These are phyloP conservation scores for Canavalia gladiata DNA, from an alignment of 306 rosid species.

Conservation along the genomic window DNA sequence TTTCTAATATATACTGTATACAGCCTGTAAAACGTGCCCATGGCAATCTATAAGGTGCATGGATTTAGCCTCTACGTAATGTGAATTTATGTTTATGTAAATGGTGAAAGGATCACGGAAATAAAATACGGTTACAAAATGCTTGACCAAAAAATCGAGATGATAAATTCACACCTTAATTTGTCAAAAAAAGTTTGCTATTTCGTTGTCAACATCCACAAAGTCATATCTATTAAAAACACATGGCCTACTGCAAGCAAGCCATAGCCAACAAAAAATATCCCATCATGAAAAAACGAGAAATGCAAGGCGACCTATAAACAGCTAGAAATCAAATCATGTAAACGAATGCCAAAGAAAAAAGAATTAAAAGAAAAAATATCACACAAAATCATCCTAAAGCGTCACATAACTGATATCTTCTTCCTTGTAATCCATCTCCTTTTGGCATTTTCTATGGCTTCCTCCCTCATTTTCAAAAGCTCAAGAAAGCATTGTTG, in stretches of 20 bases:
- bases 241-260: background rate
- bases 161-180: background rate
- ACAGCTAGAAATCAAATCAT: slow-evolving; percentile 43
- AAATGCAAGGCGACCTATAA: background rate
- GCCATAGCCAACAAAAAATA: background rate
- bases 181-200: background rate
- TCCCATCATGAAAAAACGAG: background rate
- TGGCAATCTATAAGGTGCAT: background rate
- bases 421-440: slow-evolving; percentile 74
- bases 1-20: background rate
- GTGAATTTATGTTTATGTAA: background rate
- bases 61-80: background rate
- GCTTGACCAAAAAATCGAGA: background rate
- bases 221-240: background rate
- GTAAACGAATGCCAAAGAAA: slow-evolving; percentile 21
- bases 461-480: slow-evolving; percentile 72
- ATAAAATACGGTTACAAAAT: background rate
- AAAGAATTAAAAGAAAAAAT: background rate
- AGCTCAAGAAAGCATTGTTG: slow-evolving; percentile 65
- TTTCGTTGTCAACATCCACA: background rate
- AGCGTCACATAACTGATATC: slow-evolving; percentile 50
- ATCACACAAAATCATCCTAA: slow-evolving; percentile 18
- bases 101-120: background rate
- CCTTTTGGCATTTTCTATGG: slow-evolving; percentile 67
- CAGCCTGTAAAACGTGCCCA: no score